Evolutionary conservation across 768 basidiomycete species (phyloP).

Genomic region (Roridomyces roridus): DNA sequence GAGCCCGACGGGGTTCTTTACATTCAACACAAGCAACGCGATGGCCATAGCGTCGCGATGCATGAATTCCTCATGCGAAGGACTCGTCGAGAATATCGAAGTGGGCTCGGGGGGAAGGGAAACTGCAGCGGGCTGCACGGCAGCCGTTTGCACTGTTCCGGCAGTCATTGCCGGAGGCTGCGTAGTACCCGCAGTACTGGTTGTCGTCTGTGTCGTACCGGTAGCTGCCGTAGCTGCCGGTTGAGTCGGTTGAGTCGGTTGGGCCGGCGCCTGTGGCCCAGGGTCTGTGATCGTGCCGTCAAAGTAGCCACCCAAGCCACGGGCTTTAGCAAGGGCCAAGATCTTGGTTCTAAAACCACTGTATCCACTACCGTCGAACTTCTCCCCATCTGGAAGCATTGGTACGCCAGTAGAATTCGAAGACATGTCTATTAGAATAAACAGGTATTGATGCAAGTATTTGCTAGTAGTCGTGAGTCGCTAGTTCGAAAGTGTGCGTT

Average conservation of each 20-base stretch:
- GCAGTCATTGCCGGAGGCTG: too few relatives aligned
- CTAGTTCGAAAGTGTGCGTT: too few relatives aligned
- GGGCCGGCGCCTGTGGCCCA: too few relatives aligned
- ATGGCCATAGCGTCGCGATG: constrained; percentile 1
- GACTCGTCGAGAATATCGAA: not conserved
- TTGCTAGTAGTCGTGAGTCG: too few relatives aligned
- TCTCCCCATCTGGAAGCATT: constrained; percentile 24
- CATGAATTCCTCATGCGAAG: not conserved
- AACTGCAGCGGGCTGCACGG: not conserved
- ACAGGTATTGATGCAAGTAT: not conserved
- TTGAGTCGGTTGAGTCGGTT: too few relatives aligned
- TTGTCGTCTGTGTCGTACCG: too few relatives aligned
- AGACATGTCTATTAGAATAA: not conserved
- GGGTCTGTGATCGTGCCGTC: constrained; percentile 29
- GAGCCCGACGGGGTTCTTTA: constrained; percentile 25
- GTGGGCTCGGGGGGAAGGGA: constrained; percentile 3
- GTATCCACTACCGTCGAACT: too few relatives aligned
- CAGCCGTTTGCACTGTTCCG: too few relatives aligned
- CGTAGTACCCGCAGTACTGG: too few relatives aligned
- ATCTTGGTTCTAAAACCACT: constrained; percentile 22
- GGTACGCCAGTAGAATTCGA: constrained; percentile 21
- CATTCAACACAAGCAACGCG: constrained; percentile 13
- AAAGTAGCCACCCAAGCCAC: constrained; percentile 28
- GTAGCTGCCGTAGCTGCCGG: too few relatives aligned
- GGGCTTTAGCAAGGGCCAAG: constrained; percentile 7